Conservation (phyloP, 257 asterid genomes). For the Solanum phureja region DNA sequence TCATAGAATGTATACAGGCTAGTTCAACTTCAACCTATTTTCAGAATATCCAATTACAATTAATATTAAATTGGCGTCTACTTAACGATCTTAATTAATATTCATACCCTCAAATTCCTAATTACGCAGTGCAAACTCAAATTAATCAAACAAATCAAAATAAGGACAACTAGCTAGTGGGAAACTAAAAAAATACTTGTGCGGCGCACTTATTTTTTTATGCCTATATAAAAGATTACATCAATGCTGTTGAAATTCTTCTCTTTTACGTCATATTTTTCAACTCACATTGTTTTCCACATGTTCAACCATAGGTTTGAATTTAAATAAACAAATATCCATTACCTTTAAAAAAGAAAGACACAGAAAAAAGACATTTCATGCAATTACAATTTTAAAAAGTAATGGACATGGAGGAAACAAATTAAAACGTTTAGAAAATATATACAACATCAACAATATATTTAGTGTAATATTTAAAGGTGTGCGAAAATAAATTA, state of each 20-base stretch:
- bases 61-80: not conserved
- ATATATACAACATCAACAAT: not conserved
- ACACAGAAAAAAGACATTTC: not conserved
- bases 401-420: not conserved
- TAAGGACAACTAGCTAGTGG: not conserved
- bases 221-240: not conserved
- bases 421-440: not conserved
- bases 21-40: not conserved
- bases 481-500: fast-evolving
- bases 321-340: not conserved
- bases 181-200: not conserved
- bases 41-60: not conserved
- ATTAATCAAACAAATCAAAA: not conserved
- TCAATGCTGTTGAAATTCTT: not conserved
- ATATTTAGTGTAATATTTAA: too few species aligned
- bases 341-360: not conserved
- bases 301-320: not conserved
- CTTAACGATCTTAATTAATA: too few species aligned
- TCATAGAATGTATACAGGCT: too few species aligned
- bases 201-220: not conserved
- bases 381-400: not conserved
- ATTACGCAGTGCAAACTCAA: not conserved
- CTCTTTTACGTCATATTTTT: not conserved
- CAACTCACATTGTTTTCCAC: not conserved
- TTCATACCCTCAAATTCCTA: not conserved